Base-by-base conservation (phyloP, 805 yeast genomes). In the Lipomyces japonicus region DNA sequence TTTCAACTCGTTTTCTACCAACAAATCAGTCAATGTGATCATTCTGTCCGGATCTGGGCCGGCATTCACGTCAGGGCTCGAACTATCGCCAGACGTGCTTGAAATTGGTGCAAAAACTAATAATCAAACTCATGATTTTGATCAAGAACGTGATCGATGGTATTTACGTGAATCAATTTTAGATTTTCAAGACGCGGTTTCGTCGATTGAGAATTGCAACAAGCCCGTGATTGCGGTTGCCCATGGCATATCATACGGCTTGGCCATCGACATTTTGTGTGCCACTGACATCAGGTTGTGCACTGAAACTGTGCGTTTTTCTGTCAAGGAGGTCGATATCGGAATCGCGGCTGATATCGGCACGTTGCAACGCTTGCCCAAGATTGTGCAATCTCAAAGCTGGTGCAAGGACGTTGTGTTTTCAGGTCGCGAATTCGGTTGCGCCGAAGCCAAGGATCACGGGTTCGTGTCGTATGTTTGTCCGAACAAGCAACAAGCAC, bases 311-410 rank as follows among this genome's bases (percentile, higher is more conserved):
- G 74, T 77, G 12, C 67, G 62, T 35, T 72, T 83, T 56, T 74
- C 84, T 37, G 76, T 86, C 49, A 77, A 83, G 49, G 95, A 85
- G 67, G 79, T 84, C 52, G 78, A 80, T 54, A 72, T 85, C 46
- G 93, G 91, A 2, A 73, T 86, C 63, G 76, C 86, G 34, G 89
- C 93, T 1, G 93, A 86, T 63, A 82, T 85, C 61, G 95, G 95
- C 3, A 75, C 86, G 1, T 70, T 85, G 50, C 90, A 85, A 66
- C 72, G 91, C 62, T 61, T 84, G 50, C 82, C 86, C 3, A 61
- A 63, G 18, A 49, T 81, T 1, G 75, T 75, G 18, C 75, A 74
- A 38, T 82, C 82, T 63, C 67, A 71, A 14, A 80, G 86, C 3
- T 72, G 78, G 68, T 67, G 82, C 53, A 75, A 74, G 63, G 84